These are phyloP conservation scores for Mortierella claussenii DNA, from an alignment of 192 early-diverging fungal species.

Conservation along the genomic window DNA sequence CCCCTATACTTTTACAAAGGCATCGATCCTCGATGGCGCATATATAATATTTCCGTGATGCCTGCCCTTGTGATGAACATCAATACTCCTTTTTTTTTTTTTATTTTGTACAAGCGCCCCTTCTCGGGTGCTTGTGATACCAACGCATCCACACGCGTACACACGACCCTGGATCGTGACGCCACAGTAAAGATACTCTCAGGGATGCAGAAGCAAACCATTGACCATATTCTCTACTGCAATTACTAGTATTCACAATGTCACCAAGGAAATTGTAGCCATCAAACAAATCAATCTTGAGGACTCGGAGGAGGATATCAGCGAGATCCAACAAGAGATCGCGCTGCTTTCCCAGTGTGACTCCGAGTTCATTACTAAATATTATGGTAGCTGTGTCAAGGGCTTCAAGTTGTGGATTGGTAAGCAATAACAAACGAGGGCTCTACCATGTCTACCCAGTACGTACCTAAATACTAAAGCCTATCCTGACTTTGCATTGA, in stretches of 20 bases:
- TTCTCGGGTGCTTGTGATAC: neutral
- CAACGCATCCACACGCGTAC: neutral
- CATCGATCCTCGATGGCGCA: too few species aligned
- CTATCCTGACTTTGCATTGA: neutral
- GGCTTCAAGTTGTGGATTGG: conserved; percentile 65
- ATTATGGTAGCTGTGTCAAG: conserved; percentile 60
- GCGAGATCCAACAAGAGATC: conserved; percentile 64
- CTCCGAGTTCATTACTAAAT: conserved; percentile 59
- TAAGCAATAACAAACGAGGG: conserved; percentile 11
- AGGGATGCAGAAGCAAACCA: too few species aligned
- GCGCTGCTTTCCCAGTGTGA: conserved; percentile 61
- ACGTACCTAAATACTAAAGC: neutral
- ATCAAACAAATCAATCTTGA: conserved; percentile 65
- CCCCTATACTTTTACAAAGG: too few species aligned
- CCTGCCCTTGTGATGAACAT: conserved; percentile 6
- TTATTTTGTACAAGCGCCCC: neutral
- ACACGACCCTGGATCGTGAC: too few species aligned
- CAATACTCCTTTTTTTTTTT: neutral
- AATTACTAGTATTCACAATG: conserved; percentile 56
- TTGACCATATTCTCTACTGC: too few species aligned
- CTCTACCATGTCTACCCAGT: neutral
- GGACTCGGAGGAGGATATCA: conserved; percentile 62
- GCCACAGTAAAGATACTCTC: too few species aligned
- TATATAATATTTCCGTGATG: conserved; percentile 8
- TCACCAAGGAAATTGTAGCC: conserved; percentile 57